Conservation (phyloP, 805 yeast species). For the Candida namnaoensis region DNA sequence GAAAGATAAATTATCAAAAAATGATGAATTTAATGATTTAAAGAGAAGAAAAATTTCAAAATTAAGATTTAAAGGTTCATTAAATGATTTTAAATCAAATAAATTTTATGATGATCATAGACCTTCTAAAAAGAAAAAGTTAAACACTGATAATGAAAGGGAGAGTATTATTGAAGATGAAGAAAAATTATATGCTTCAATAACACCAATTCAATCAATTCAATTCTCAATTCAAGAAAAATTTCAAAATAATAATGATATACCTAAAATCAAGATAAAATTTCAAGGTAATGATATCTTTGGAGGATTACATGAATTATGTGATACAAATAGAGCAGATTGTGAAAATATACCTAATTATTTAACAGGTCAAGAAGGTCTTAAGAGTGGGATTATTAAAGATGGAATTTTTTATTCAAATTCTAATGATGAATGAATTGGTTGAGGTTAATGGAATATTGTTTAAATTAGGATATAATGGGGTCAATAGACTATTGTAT, state of each 20-base stretch:
- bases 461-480: too few species aligned
- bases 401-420: too few species aligned
- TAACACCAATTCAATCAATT: slow-evolving; percentile 50
- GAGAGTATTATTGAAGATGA: slow-evolving; percentile 5
- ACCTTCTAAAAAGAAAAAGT: slow-evolving; percentile 13
- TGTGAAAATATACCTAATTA: slow-evolving; percentile 60
- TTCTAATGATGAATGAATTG: too few species aligned
- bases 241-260: slow-evolving; percentile 1
- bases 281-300: slow-evolving; percentile 64
- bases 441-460: too few species aligned
- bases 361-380: slow-evolving; percentile 72
- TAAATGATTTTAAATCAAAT: slow-evolving; percentile 24
- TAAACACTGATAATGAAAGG: slow-evolving; percentile 12
- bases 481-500: too few species aligned
- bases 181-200: slow-evolving; percentile 31
- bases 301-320: slow-evolving; percentile 70
- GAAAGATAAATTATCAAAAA: background rate
- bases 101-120: slow-evolving; percentile 30
- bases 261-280: slow-evolving; percentile 11
- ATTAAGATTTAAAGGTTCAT: slow-evolving; percentile 54
- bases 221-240: slow-evolving; percentile 33
- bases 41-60: slow-evolving; percentile 36
- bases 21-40: slow-evolving; percentile 11
- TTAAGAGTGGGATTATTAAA: slow-evolving; percentile 34
- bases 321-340: slow-evolving; percentile 38